phyloP scores from a whole-genome alignment of 108 stramenopile species.

The Epithemia pelagica region DNA sequence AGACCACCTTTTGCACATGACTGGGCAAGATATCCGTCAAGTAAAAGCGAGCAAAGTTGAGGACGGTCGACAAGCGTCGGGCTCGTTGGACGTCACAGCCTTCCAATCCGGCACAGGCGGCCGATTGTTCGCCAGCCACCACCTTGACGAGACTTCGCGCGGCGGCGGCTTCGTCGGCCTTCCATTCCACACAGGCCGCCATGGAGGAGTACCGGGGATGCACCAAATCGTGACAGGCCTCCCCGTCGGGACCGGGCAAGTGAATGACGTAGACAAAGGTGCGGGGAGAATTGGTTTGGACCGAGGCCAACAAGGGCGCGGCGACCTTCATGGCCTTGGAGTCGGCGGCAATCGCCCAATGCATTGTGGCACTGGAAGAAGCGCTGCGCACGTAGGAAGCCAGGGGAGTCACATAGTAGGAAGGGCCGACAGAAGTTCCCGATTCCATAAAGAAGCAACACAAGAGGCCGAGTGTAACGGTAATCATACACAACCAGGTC shows the following conservation, averaged over 20 bases:
- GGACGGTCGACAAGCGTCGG: not conserved
- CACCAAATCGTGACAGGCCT: not conserved
- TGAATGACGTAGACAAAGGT: not conserved
- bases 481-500: not conserved
- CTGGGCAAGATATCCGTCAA: not conserved
- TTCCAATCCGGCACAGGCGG: not conserved
- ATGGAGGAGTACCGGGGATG: not conserved
- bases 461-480: not conserved
- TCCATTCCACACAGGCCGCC: not conserved
- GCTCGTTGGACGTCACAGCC: not conserved
- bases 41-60: not conserved
- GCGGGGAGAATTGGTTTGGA: not conserved
- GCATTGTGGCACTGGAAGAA: not conserved
- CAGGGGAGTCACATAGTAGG: not conserved
- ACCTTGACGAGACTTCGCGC: not conserved
- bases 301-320: not conserved
- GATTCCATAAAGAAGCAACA: not conserved
- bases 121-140: not conserved
- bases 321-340: not conserved
- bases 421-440: not conserved
- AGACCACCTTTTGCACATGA: not conserved
- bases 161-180: not conserved
- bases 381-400: no score
- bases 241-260: not conserved
- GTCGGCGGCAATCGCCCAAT: not conserved